Percentiles rank a stretch among this genome's conserved stretches.
Conservation (phyloP, 768 basidiomycete species). For the Chiua virens region DNA sequence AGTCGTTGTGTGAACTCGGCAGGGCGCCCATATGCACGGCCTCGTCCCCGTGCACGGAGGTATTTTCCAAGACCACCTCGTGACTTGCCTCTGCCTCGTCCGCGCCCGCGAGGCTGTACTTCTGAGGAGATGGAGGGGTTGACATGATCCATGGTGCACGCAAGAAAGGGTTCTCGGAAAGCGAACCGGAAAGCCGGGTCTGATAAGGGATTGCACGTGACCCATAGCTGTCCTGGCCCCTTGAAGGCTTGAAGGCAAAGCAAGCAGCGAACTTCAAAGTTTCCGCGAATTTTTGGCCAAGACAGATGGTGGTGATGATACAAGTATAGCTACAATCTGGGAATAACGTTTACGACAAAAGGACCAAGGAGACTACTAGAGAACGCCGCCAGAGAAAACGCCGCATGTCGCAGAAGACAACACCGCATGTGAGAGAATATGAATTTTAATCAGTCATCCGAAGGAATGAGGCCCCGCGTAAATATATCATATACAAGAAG, state of each 20-base stretch:
- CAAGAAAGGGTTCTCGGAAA: too few relatives aligned
- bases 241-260: too few relatives aligned
- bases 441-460: constrained; percentile 21
- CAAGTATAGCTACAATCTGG: constrained; percentile 1
- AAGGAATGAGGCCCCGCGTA: constrained; percentile 24
- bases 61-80: constrained; percentile 75
- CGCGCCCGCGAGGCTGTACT: constrained; percentile 34
- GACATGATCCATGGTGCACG: constrained; percentile 9
- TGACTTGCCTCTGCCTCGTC: constrained; percentile 53
- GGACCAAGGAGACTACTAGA: neutral
- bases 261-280: too few relatives aligned
- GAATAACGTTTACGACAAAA: neutral
- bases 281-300: neutral
- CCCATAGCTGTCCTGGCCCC: too few relatives aligned
- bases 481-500: constrained; percentile 31
- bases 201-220: too few relatives aligned
- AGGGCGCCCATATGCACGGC: constrained; percentile 57
- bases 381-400: constrained; percentile 2
- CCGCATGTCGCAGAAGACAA: constrained; percentile 8
- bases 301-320: constrained; percentile 12
- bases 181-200: too few relatives aligned
- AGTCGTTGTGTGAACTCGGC: constrained; percentile 66
- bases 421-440: neutral
- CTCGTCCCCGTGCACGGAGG: constrained; percentile 67
- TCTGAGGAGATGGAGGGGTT: constrained; percentile 8